These are phyloP conservation scores for Cutaneotrichosporon sp. DNA, from an alignment of 1,284 basidiomycete genomes.

Conservation along the genomic window DNA sequence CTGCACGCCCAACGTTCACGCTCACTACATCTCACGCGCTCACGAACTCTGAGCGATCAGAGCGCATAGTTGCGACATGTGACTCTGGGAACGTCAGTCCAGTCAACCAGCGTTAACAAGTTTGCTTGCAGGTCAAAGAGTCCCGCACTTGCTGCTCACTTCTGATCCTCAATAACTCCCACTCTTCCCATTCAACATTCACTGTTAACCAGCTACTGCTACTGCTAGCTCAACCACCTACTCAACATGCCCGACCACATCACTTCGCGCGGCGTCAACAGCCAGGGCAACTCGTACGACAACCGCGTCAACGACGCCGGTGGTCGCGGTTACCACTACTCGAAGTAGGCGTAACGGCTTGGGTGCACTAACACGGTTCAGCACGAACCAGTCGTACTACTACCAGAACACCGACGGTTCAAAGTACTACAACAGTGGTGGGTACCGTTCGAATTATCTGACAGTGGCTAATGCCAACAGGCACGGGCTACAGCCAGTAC, in stretches of 20 bases:
- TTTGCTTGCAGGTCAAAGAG: too few relatives aligned
- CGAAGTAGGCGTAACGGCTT: slow-evolving; percentile 50
- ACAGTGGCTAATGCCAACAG: slow-evolving; percentile 20
- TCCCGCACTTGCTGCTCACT: too few relatives aligned
- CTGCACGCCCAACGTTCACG: too few relatives aligned
- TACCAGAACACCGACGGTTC: slow-evolving; percentile 59
- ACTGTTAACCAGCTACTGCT: too few relatives aligned
- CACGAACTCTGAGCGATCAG: too few relatives aligned
- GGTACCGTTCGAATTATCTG: background rate
- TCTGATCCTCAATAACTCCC: too few relatives aligned
- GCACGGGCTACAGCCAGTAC: slow-evolving; percentile 53
- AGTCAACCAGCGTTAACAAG: too few relatives aligned
- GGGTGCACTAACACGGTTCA: slow-evolving; percentile 11
- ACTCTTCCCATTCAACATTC: too few relatives aligned
- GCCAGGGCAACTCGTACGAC: slow-evolving; percentile 58
- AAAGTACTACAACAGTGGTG: slow-evolving; percentile 55
- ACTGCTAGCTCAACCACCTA: background rate
- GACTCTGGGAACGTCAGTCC: too few relatives aligned
- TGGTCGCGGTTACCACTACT: slow-evolving; percentile 56
- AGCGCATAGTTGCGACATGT: too few relatives aligned
- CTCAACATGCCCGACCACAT: slow-evolving; percentile 23
- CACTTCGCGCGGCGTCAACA: slow-evolving; percentile 55
- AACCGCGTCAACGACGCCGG: slow-evolving; percentile 50
- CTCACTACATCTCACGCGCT: too few relatives aligned
- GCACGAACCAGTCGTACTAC: slow-evolving; percentile 55